These are phyloP conservation scores for Aspergillus persii DNA, from an alignment of 2,329 filamentous ascomycete species.

Conservation along the genomic window DNA sequence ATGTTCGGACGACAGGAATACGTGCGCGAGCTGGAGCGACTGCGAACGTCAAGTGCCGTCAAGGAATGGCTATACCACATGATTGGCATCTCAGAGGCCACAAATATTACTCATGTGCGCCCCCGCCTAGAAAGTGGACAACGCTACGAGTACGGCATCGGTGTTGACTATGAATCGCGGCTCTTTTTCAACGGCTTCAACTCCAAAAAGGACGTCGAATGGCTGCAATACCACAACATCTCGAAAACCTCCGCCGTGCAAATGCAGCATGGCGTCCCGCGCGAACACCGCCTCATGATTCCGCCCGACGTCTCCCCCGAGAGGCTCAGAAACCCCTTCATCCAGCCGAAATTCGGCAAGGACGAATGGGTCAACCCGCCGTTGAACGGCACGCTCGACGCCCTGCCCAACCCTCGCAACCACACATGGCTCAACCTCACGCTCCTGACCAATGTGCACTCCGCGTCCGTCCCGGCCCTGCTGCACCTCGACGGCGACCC, in stretches of 20 bases:
- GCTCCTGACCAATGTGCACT: conserved; percentile 49
- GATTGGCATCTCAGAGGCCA: conserved; percentile 38
- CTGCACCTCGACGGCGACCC: conserved; percentile 42
- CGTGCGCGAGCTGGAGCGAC: conserved; percentile 44
- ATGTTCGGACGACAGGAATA: conserved; percentile 56
- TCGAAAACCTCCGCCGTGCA: conserved; percentile 36
- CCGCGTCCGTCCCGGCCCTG: conserved; percentile 46
- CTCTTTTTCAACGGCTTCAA: conserved; percentile 49
- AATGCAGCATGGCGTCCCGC: conserved; percentile 35
- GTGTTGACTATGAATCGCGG: conserved; percentile 52
- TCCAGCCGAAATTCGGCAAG: conserved; percentile 27
- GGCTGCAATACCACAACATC: conserved; percentile 40
- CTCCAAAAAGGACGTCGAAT: conserved; percentile 41
- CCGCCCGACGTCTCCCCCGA: conserved; percentile 36
- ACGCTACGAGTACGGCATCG: conserved; percentile 52
- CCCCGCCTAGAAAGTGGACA: conserved; percentile 35
- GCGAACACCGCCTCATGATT: conserved; percentile 38
- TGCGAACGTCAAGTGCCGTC: conserved; percentile 31
- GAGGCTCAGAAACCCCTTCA: conserved; percentile 34
- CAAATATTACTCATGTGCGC: conserved; percentile 36
- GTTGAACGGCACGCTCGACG: conserved; percentile 42
- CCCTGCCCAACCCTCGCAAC: conserved; percentile 39
- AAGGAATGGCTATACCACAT: conserved; percentile 39
- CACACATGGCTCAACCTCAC: conserved; percentile 44
- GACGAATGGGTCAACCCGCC: conserved; percentile 29